A percentile compares a stretch with the other conserved stretches of the same genome.
These are phyloP conservation scores for Meyerozyma smithsonii DNA, from an alignment of 1,139 yeast species.

Conservation along the genomic window DNA sequence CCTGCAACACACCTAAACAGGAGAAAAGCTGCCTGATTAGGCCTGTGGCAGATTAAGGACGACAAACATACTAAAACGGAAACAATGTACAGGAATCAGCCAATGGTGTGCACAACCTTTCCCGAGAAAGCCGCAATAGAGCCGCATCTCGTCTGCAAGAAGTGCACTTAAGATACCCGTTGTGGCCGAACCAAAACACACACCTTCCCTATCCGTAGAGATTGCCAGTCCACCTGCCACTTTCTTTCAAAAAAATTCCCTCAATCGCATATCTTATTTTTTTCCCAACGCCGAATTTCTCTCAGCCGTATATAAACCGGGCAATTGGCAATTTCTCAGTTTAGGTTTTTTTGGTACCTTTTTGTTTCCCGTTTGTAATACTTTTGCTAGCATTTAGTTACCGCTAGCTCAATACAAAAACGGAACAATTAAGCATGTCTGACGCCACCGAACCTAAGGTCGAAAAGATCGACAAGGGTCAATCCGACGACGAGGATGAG, in stretches of 20 bases:
- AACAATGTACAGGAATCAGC: not conserved
- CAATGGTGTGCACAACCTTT: too few relatives aligned
- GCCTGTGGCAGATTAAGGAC: not conserved
- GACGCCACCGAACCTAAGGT: constrained; percentile 46
- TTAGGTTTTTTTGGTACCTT: constrained; percentile 3
- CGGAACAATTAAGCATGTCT: constrained; percentile 3
- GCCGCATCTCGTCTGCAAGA: not conserved
- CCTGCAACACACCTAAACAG: not conserved
- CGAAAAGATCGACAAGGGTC: constrained; percentile 45
- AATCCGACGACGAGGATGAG: constrained; percentile 67
- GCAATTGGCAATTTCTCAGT: not conserved
- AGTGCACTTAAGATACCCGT: not conserved
- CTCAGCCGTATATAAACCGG: constrained; percentile 4
- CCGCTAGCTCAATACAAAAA: constrained; percentile 23
- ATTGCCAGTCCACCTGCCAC: constrained; percentile 1
- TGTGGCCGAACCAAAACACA: constrained; percentile 1
- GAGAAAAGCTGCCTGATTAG: not conserved
- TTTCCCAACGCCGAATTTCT: not conserved
- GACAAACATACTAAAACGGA: not conserved
- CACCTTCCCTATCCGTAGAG: not conserved
- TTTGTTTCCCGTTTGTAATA: constrained; percentile 3
- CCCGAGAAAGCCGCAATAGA: not conserved
- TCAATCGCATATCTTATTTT: constrained; percentile 1
- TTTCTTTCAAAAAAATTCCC: constrained; percentile 1
- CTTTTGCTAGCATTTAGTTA: constrained; percentile 3